These are phyloP conservation scores for Saccharomycopsis oosterbeekiorum DNA, from an alignment of 805 yeast genomes.

Conservation along the genomic window DNA sequence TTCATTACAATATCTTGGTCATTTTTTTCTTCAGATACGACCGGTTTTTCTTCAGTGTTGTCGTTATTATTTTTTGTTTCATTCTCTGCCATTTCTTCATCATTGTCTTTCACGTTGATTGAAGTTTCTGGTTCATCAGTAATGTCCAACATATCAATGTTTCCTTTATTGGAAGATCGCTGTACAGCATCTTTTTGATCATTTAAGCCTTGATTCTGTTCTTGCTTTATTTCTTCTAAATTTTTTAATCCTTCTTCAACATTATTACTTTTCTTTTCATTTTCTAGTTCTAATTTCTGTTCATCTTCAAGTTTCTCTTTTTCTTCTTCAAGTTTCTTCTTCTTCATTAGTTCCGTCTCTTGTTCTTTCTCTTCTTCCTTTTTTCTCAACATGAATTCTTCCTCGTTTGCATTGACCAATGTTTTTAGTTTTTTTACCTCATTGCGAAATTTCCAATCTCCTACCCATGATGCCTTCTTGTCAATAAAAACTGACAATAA, in stretches of 20 bases:
- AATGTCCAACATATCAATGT: neutral
- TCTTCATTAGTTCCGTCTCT: too few relatives aligned
- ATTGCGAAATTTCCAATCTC: constrained; percentile 43
- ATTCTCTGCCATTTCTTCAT: neutral
- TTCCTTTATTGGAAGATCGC: neutral
- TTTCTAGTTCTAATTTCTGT: neutral
- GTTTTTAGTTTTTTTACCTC: constrained; percentile 31
- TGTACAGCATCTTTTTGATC: neutral
- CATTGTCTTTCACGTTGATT: neutral
- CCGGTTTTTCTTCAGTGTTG: neutral
- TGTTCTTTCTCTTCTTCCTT: neutral
- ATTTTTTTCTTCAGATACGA: too few relatives aligned
- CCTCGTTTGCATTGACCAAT: constrained; percentile 19
- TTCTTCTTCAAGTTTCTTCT: neutral
- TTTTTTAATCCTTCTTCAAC: neutral
- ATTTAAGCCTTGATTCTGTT: neutral
- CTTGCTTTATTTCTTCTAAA: neutral
- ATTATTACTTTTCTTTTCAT: neutral
- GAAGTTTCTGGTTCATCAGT: neutral
- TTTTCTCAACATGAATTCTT: neutral
- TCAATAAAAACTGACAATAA: constrained; percentile 61
- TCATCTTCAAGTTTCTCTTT: neutral
- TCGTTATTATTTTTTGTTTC: neutral
- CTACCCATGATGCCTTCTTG: constrained; percentile 61
- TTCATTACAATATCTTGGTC: neutral